These are phyloP conservation scores for Pseudocercospora eumusae DNA, from an alignment of 2,329 filamentous ascomycete genomes.

Conservation along the genomic window DNA sequence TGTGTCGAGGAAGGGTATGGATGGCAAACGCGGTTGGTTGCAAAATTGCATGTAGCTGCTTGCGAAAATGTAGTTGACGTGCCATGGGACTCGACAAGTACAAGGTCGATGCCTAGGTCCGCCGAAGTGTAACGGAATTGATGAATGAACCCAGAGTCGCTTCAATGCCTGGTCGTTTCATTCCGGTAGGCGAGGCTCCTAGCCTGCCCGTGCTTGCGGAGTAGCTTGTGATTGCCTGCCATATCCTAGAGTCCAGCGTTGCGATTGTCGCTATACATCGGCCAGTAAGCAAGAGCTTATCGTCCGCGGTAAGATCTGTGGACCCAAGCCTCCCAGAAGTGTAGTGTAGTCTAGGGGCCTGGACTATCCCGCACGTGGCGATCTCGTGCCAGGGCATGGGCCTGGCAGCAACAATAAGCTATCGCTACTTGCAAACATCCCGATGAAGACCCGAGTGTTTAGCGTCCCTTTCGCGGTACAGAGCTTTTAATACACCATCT, in stretches of 20 bases:
- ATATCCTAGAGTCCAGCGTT: not conserved
- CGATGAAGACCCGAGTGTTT: not conserved
- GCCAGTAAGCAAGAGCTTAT: constrained; percentile 1
- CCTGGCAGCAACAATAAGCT: not conserved
- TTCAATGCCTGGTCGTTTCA: not conserved
- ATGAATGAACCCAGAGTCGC: not conserved
- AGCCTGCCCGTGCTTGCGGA: constrained; percentile 5
- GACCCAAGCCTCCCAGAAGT: not conserved
- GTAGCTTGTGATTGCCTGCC: constrained; percentile 10
- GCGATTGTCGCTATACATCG: not conserved
- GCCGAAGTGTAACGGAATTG: constrained; percentile 3
- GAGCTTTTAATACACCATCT: not conserved
- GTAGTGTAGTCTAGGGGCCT: not conserved
- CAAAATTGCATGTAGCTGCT: not conserved
- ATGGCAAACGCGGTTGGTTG: not conserved
- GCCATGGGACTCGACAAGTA: not conserved
- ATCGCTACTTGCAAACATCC: not conserved
- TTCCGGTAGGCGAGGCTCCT: constrained; percentile 4
- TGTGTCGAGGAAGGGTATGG: not conserved
- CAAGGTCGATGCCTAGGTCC: not conserved
- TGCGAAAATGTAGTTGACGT: not conserved
- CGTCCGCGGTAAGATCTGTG: not conserved
- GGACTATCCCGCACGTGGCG: constrained; percentile 4
- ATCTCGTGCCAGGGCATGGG: not conserved
- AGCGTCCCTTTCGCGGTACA: not conserved